phyloP scores from a whole-genome alignment of 2,329 filamentous ascomycete species.

The Hypoxylon sp. region DNA sequence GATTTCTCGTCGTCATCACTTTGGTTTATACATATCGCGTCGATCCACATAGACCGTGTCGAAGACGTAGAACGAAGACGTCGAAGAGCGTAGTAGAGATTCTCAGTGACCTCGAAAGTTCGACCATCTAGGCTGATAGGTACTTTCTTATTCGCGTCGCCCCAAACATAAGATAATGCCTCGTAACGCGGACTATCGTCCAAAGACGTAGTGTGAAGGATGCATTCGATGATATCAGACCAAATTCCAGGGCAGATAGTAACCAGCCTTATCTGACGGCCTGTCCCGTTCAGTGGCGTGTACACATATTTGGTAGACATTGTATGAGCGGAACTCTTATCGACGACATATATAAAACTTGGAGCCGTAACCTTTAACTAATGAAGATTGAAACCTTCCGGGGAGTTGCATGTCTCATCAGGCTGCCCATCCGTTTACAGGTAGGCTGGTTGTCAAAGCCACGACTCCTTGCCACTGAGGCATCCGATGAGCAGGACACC shows the following conservation, averaged over 20 bases:
- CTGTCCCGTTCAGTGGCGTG: background rate
- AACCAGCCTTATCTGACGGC: background rate
- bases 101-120: slow-evolving; percentile 12
- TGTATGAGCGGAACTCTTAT: background rate
- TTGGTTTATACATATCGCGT: slow-evolving; percentile 32
- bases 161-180: slow-evolving; percentile 28
- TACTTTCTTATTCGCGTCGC: slow-evolving; percentile 2
- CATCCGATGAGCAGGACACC: too few relatives aligned
- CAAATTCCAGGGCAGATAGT: background rate
- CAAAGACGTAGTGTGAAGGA: background rate
- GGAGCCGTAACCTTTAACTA: too few relatives aligned
- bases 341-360: background rate
- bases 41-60: slow-evolving; percentile 24
- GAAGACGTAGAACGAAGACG: slow-evolving; percentile 3
- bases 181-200: slow-evolving; percentile 10
- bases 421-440: background rate
- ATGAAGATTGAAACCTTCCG: background rate
- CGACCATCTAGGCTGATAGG: slow-evolving; percentile 5
- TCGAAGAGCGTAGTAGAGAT: slow-evolving; percentile 23
- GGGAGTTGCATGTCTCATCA: background rate
- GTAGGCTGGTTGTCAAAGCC: too few relatives aligned
- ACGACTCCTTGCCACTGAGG: too few relatives aligned
- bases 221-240: background rate
- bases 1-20: slow-evolving; percentile 22
- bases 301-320: background rate